Conservation (phyloP, 1,284 basidiomycete genomes). For the Microbotryum saponariae region DNA sequence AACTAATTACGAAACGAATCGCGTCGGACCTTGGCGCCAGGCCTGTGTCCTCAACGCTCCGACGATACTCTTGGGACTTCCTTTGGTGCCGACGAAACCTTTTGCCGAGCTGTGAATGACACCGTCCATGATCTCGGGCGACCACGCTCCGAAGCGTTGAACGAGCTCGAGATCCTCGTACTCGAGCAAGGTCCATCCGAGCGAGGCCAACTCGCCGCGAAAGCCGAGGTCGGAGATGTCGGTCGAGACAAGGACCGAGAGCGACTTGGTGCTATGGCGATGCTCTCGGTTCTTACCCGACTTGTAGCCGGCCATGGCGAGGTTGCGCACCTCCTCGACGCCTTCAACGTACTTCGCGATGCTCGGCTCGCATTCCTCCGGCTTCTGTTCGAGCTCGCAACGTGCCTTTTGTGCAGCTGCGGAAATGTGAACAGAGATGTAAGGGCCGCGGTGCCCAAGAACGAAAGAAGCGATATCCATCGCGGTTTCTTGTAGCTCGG, state of each 20-base stretch:
- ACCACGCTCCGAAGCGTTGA: constrained; percentile 23
- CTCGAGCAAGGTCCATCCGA: constrained; percentile 29
- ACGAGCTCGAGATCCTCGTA: constrained; percentile 27
- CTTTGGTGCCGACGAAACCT: constrained; percentile 27
- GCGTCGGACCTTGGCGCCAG: constrained; percentile 24
- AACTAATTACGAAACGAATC: constrained; percentile 10
- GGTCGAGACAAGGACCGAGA: constrained; percentile 28
- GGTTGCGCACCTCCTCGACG: constrained; percentile 21
- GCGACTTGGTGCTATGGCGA: constrained; percentile 19
- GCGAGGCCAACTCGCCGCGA: constrained; percentile 24
- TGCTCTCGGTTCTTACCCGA: constrained; percentile 20
- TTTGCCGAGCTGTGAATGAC: constrained; percentile 21
- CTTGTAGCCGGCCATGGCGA: constrained; percentile 13
- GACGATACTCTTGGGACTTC: constrained; percentile 21
- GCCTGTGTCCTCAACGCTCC: constrained; percentile 19
- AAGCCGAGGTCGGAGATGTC: constrained; percentile 29
- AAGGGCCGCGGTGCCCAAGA: constrained; percentile 21
- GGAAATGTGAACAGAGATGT: constrained; percentile 29
- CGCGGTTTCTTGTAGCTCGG: constrained; percentile 23
- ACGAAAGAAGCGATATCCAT: constrained; percentile 22
- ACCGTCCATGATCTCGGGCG: constrained; percentile 19
- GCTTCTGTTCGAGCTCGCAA: constrained; percentile 15
- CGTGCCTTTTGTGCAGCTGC: constrained; percentile 10
- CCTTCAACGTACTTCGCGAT: constrained; percentile 21
- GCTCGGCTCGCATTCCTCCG: constrained; percentile 11